A percentile compares a stretch with the other conserved stretches of the same genome.
phyloP scores from a whole-genome alignment of 768 basidiomycete species.

The Podaxis sp. region DNA sequence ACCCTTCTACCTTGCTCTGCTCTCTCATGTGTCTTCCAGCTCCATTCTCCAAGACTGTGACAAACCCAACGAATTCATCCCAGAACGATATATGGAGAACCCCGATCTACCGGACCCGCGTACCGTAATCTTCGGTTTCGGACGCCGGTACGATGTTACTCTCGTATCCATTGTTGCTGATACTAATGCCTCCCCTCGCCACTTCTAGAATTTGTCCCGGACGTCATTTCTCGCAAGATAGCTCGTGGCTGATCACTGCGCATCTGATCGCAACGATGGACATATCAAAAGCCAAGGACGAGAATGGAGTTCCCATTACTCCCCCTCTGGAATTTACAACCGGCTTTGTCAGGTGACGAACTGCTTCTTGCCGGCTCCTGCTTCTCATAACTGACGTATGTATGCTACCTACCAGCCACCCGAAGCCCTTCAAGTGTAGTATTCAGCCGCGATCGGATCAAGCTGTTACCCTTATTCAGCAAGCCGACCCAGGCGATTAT shows the following conservation, averaged over 20 bases:
- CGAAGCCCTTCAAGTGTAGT: constrained; percentile 46
- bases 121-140: constrained; percentile 57
- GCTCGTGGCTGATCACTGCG: constrained; percentile 45
- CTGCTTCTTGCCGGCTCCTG: constrained; percentile 3
- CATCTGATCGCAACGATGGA: constrained; percentile 46
- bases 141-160: constrained; percentile 41
- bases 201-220: constrained; percentile 51
- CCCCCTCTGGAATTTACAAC: constrained; percentile 36
- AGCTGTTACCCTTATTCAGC: constrained; percentile 27
- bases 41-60: constrained; percentile 44
- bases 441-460: constrained; percentile 44
- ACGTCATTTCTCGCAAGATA: constrained; percentile 48
- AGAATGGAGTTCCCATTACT: constrained; percentile 39
- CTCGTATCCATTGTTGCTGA: neutral
- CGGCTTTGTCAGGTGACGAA: constrained; percentile 47
- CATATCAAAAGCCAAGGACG: constrained; percentile 40
- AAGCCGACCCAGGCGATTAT: constrained; percentile 24
- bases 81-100: constrained; percentile 48
- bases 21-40: constrained; percentile 23
- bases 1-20: neutral
- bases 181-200: constrained; percentile 5
- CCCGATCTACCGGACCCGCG: constrained; percentile 42
- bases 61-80: constrained; percentile 46
- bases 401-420: constrained; percentile 37
- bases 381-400: neutral